These are phyloP conservation scores for Pontederia paniculata DNA, from an alignment of 176 grass and related monocot genomes.

Conservation along the genomic window DNA sequence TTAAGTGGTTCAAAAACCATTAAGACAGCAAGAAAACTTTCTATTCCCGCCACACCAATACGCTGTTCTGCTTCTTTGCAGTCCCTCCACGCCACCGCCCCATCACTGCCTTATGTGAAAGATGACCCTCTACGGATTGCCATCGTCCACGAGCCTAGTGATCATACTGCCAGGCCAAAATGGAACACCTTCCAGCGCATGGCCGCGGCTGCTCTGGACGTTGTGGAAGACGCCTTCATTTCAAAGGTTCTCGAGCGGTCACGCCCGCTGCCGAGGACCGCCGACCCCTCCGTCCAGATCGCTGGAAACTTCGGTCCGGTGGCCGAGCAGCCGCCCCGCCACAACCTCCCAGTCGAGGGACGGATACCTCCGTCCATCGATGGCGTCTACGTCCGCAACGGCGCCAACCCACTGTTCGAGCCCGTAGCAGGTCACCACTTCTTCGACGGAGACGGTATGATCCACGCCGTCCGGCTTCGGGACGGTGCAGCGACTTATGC, in stretches of 20 bases:
- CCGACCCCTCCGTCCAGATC: slow-evolving; percentile 67
- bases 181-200: slow-evolving; percentile 40
- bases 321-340: slow-evolving; percentile 29
- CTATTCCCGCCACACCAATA: too few species aligned
- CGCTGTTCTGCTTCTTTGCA: too few species aligned
- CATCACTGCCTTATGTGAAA: slow-evolving; percentile 5
- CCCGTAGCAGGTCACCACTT: slow-evolving; percentile 62
- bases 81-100: too few species aligned
- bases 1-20: too few species aligned
- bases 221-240: slow-evolving; percentile 40
- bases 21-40: too few species aligned
- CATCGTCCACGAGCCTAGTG: neutral
- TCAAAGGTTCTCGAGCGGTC: slow-evolving; percentile 42
- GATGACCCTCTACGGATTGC: neutral
- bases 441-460: slow-evolving; percentile 94
- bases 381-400: slow-evolving; percentile 75
- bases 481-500: slow-evolving; percentile 59
- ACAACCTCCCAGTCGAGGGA: slow-evolving; percentile 26
- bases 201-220: slow-evolving; percentile 39
- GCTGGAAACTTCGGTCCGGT: slow-evolving; percentile 70
- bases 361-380: slow-evolving; percentile 58
- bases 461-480: slow-evolving; percentile 51
- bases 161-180: neutral
- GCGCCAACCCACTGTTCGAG: slow-evolving; percentile 62
- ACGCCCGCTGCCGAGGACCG: slow-evolving; percentile 31